These are phyloP conservation scores for Claviceps sp. DNA, from an alignment of 2,329 filamentous ascomycete genomes.

Conservation along the genomic window DNA sequence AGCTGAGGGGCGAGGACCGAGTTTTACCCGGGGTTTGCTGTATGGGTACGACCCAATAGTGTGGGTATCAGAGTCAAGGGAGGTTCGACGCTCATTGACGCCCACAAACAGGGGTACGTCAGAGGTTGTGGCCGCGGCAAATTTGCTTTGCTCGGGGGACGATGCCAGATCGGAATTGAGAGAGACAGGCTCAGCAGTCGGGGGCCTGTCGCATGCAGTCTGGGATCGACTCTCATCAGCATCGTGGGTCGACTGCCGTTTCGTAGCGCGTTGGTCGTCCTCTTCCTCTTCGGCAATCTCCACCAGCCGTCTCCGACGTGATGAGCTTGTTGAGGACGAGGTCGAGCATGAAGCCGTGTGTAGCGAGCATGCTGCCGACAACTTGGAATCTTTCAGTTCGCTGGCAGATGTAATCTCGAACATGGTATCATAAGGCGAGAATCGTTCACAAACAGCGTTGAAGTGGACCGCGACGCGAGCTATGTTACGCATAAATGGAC, in stretches of 20 bases:
- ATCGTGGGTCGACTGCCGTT: slow-evolving; percentile 44
- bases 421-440: slow-evolving; percentile 75
- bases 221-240: slow-evolving; percentile 17
- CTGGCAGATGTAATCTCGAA: slow-evolving; percentile 63
- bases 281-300: slow-evolving; percentile 92
- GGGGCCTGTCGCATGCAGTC: slow-evolving; percentile 15
- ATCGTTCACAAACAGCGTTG: slow-evolving; percentile 52
- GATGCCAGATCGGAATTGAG: slow-evolving; percentile 39
- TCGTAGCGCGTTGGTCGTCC: slow-evolving; percentile 50
- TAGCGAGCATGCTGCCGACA: slow-evolving; percentile 78
- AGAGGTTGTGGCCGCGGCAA: slow-evolving; percentile 30
- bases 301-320: slow-evolving; percentile 63
- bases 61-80: slow-evolving; percentile 37
- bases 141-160: slow-evolving; percentile 35
- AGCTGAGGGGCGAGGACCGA: slow-evolving; percentile 70
- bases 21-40: slow-evolving; percentile 70
- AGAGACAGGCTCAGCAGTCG: slow-evolving; percentile 25
- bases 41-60: slow-evolving; percentile 30
- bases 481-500: slow-evolving; percentile 21
- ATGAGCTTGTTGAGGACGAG: slow-evolving; percentile 71
- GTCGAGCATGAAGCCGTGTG: slow-evolving; percentile 79
- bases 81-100: slow-evolving; percentile 28
- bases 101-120: slow-evolving; percentile 41
- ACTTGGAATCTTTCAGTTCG: slow-evolving; percentile 74
- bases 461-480: slow-evolving; percentile 71